Evolutionary conservation across 208 protist genomes (phyloP), one percentile per base, ranked within the genome.

Genomic region (Zelonia costaricensis): DNA sequence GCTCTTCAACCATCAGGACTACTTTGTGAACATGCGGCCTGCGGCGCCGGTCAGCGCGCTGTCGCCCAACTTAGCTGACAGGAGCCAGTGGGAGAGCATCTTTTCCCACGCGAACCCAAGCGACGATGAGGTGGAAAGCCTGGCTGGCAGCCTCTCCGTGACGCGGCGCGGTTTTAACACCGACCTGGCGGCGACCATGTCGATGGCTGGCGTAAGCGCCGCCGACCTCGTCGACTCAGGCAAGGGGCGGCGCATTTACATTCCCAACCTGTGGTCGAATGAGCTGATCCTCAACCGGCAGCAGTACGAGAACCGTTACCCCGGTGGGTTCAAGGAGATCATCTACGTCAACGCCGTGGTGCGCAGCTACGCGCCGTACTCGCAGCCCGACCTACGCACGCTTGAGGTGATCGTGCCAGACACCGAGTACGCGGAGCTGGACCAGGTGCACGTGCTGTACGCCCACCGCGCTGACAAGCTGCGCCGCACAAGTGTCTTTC

Each of bases 1-100:
- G 10, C 48, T 97, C 28, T 98, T 97, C 69, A 97, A 94, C 61
- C 62, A 94, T 27, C 66, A 72, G 28, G 91, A 97, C 55, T 95
- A 97, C 52, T 96, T 80, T 36, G 82, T 97, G 1, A 97, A 97
- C 40, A 76, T 98, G 49, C 62, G 67, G 22, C 73, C 74, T 4
- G 69, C 72, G 16, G 59, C 74, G 0, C 64, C 79, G n/a, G 82
- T 85, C 38, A 94, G 78, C 65, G 36, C 68, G 4, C 72, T 94
- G 6, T 74, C 78, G 16, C 72, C 83, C 20, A 80, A 95, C 48
- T 58, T 95, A 18, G 25, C 54, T 0, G 87, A 95, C 49, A 47
- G 65, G 9, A 75, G 64, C 16, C 65, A 87, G 48, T 97, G 93
- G 91, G 93, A 97, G 54, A 62, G 70, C 39, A 38, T 97, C 22